phyloP scores from a whole-genome alignment of 345 rosid genomes.

The Combretum micranthum region DNA sequence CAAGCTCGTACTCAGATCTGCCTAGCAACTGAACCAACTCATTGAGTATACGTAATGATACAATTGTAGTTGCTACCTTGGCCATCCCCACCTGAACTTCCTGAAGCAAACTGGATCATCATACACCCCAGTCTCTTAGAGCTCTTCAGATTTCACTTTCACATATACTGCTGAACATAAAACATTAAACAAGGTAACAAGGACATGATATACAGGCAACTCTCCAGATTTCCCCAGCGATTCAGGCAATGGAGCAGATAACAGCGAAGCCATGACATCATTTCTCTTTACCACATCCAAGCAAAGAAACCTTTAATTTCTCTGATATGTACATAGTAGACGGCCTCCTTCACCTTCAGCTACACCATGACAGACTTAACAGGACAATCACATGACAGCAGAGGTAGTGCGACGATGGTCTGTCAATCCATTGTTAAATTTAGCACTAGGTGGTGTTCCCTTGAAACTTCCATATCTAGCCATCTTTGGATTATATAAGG shows the following conservation, averaged over 20 bases:
- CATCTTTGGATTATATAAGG: slow-evolving; percentile 74
- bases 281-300: slow-evolving; percentile 9
- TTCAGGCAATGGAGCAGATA: slow-evolving; percentile 4
- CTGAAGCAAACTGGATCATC: slow-evolving; percentile 3
- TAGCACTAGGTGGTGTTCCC: slow-evolving; percentile 50
- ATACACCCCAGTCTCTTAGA: slow-evolving; percentile 7
- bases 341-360: slow-evolving; percentile 4
- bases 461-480: slow-evolving; percentile 86
- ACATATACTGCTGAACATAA: slow-evolving; percentile 1
- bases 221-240: slow-evolving; percentile 9
- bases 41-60: slow-evolving; percentile 14
- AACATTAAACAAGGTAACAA: slow-evolving; percentile 2
- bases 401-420: slow-evolving; percentile 78
- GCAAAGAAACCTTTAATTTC: slow-evolving; percentile 12
- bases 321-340: slow-evolving; percentile 22
- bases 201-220: slow-evolving; percentile 8
- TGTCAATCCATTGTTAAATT: slow-evolving; percentile 36
- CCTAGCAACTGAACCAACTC: slow-evolving; percentile 23
- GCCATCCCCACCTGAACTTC: slow-evolving; percentile 19
- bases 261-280: slow-evolving; percentile 1
- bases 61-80: slow-evolving; percentile 34
- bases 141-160: neutral
- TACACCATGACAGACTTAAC: slow-evolving; percentile 5
- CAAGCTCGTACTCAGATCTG: slow-evolving; percentile 2
- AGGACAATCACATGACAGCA: slow-evolving; percentile 46